phyloP scores from a whole-genome alignment of 768 basidiomycete species.

The Rhodotorula paludigena region DNA sequence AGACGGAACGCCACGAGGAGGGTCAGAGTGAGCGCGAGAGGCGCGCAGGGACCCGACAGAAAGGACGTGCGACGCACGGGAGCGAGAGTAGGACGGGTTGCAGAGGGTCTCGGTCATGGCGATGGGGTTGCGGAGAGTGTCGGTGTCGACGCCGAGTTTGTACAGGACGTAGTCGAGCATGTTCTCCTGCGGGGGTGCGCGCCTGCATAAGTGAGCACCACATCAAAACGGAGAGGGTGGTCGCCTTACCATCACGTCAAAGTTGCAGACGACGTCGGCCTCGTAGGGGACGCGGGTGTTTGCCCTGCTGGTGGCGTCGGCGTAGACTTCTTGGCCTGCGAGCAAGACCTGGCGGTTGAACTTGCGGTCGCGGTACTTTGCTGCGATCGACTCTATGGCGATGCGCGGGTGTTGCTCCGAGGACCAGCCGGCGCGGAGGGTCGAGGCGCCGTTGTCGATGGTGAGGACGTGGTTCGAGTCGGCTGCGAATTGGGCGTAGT shows the following conservation, averaged over 20 bases:
- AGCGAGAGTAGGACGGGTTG: constrained; percentile 81
- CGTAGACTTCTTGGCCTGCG: constrained; percentile 81
- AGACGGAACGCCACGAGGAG: not conserved
- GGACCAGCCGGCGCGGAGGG: constrained; percentile 43
- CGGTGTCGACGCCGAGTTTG: constrained; percentile 70
- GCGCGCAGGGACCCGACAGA: not conserved
- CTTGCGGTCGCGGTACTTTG: constrained; percentile 85
- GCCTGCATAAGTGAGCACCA: constrained; percentile 41
- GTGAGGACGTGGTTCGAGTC: constrained; percentile 52
- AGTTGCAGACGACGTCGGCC: constrained; percentile 84
- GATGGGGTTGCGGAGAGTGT: constrained; percentile 75
- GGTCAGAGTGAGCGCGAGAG: constrained; percentile 1
- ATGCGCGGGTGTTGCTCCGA: constrained; percentile 32
- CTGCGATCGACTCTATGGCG: constrained; percentile 42
- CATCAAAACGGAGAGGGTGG: not conserved
- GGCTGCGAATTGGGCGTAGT: not conserved
- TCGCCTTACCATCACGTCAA: constrained; percentile 74
- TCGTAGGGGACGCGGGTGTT: constrained; percentile 84
- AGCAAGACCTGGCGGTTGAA: constrained; percentile 74
- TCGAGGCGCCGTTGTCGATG: constrained; percentile 64
- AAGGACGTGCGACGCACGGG: constrained; percentile 55
- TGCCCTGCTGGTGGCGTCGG: constrained; percentile 74
- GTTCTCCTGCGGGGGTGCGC: constrained; percentile 64
- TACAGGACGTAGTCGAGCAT: constrained; percentile 88
- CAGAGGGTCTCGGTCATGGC: constrained; percentile 88